A percentile compares a stretch with the other conserved stretches of the same genome.
Conservation (phyloP, 192 early-diverging fungal species). For the Entomortierella beljakovae region DNA sequence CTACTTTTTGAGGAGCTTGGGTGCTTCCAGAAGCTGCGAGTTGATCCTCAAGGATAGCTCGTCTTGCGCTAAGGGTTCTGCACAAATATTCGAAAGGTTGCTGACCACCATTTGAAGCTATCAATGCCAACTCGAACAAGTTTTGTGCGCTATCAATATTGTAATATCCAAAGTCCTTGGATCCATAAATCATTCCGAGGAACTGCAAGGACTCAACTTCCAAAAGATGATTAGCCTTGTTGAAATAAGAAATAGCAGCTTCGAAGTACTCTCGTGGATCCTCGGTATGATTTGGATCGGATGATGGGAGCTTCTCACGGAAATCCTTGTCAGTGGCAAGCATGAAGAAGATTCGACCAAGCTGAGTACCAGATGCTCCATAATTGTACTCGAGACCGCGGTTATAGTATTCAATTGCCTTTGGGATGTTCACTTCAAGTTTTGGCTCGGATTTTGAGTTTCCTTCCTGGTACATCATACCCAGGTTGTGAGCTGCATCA, state of each 20-base stretch:
- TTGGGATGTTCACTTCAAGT: slow-evolving; percentile 46
- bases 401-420: slow-evolving; percentile 56
- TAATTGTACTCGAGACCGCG: slow-evolving; percentile 59
- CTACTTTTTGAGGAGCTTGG: slow-evolving; percentile 39
- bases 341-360: slow-evolving; percentile 41
- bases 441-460: slow-evolving; percentile 26
- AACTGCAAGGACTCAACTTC: slow-evolving; percentile 62
- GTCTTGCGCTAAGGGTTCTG: slow-evolving; percentile 55
- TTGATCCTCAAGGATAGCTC: slow-evolving; percentile 48
- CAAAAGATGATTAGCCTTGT: slow-evolving; percentile 32
- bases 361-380: slow-evolving; percentile 59
- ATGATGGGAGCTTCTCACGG: slow-evolving; percentile 26
- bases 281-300: slow-evolving; percentile 2
- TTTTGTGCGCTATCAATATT: slow-evolving; percentile 64
- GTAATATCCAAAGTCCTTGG: slow-evolving; percentile 61
- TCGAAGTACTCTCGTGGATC: slow-evolving; percentile 56
- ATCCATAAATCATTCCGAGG: slow-evolving; percentile 64
- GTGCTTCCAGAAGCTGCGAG: slow-evolving; percentile 48
- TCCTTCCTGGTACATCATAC: slow-evolving; percentile 62
- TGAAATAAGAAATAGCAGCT: slow-evolving; percentile 49
- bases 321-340: slow-evolving; percentile 24
- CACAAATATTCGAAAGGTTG: slow-evolving; percentile 59
- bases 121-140: slow-evolving; percentile 61
- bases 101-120: slow-evolving; percentile 55
- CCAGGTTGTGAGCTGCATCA: slow-evolving; percentile 65